Base-by-base conservation (phyloP, 768 basidiomycete genomes). In the Leccinum incarnatum region DNA sequence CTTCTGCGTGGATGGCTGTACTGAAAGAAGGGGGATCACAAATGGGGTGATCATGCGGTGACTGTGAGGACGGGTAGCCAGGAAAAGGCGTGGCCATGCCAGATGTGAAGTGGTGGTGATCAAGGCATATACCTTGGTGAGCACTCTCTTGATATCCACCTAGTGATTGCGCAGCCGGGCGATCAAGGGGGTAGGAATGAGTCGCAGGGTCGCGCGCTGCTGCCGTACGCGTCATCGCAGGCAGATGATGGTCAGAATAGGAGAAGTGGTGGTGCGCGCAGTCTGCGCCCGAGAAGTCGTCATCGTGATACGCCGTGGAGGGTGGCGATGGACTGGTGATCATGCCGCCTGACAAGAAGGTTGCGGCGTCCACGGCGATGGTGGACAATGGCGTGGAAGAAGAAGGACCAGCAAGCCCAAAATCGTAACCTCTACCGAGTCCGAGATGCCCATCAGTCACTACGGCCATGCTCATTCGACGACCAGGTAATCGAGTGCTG, bases 61-160 rank as follows among this genome's bases (percentile, higher is more conserved):
- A 69, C 62, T 69, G 68, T 68, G 64, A 68, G 69, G 68, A 68
- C 51, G 64, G 53, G 67, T 57, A 71, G 69, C 62, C 61, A 70
- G 68, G 68, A 48, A 64, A 69, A 59, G 67, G 68, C 68, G 68
- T 69, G 68, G 69, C 55, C 57, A 62, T 54, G 25, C 21, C 57
- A 62, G 58, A 42, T 48, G 67, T 55, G 52, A 52, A 69, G 40
- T 58, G 66, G 40, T 58, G 66, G 56, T 61, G 69, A 69, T 71
- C 68, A 59, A 69, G 59, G 42, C 64, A 51, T 11, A 66, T 70
- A 17, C 49, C 30, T 53, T 53, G 62, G 57, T 58, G 61, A 66
- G 55, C 46, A 42, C 53, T 48, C 10, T 64, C 67, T 57, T 56
- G 60, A 49, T 62, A 63, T 5, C 53, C 64, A 55, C 62, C 55